Conservation (phyloP, 2,329 filamentous ascomycete species). For the Xylaria polymorpha region DNA sequence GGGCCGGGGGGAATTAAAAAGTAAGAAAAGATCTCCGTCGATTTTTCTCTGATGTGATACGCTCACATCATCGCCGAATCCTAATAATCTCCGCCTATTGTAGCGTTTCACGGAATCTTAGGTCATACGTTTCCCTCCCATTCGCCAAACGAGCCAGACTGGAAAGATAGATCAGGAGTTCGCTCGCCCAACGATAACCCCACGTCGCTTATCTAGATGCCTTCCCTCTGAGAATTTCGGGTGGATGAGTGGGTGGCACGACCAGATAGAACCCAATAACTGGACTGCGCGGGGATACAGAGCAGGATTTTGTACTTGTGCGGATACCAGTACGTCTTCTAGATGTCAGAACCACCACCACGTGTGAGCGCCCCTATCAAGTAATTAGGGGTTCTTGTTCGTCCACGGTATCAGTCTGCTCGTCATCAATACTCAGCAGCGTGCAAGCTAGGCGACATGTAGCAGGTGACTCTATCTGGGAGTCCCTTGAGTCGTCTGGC, state of each 20-base stretch:
- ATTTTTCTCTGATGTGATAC: conserved; percentile 6
- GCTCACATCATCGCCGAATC: conserved; percentile 19
- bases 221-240: background rate
- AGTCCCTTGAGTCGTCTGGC: background rate
- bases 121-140: conserved; percentile 22
- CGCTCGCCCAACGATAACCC: conserved; percentile 19
- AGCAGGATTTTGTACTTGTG: background rate
- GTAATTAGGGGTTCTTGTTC: background rate
- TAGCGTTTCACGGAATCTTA: conserved; percentile 30
- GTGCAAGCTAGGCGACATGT: conserved; percentile 22
- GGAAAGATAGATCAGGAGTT: background rate
- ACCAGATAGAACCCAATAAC: conserved; percentile 1
- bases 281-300: conserved; percentile 25
- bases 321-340: conserved; percentile 1
- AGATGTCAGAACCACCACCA: conserved; percentile 26
- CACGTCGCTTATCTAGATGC: conserved; percentile 28
- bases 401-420: background rate
- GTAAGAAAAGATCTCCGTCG: conserved; percentile 7
- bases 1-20: background rate
- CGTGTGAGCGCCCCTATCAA: conserved; percentile 8
- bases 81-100: conserved; percentile 23
- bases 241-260: background rate
- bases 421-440: background rate
- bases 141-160: background rate
- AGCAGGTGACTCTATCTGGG: conserved; percentile 29